Evolutionary conservation across 768 basidiomycete species (phyloP).

Genomic region (Kwoniella sp.): DNA sequence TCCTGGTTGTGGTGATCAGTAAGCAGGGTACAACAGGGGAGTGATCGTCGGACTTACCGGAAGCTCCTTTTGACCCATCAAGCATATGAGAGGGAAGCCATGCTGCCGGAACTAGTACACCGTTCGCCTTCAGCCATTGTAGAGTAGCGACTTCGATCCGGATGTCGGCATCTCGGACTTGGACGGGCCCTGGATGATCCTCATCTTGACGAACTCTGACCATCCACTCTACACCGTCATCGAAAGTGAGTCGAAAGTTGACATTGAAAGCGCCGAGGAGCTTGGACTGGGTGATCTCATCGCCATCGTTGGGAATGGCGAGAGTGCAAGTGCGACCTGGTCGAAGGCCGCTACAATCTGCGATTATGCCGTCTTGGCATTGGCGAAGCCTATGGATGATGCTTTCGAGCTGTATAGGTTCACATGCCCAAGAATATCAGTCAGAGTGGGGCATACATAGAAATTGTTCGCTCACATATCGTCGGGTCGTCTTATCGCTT

Average conservation of each 20-base stretch:
- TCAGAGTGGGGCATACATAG: too few species aligned
- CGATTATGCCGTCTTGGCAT: neutral
- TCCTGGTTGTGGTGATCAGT: too few species aligned
- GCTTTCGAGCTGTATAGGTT: too few species aligned
- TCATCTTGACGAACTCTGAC: constrained; percentile 10
- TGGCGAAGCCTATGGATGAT: too few species aligned
- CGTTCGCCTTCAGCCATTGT: neutral
- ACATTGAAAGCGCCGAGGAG: constrained; percentile 11
- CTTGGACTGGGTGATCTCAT: neutral
- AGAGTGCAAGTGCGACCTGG: constrained; percentile 9
- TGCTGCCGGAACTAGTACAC: constrained; percentile 10
- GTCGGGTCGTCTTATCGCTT: too few species aligned
- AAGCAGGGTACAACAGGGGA: too few species aligned
- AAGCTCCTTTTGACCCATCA: too few species aligned
- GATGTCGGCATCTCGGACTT: neutral
- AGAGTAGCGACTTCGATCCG: constrained; percentile 11
- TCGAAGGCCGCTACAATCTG: constrained; percentile 3
- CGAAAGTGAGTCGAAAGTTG: constrained; percentile 18
- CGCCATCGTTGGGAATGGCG: neutral
- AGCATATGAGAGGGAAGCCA: constrained; percentile 5
- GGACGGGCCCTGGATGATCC: neutral
- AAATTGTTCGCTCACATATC: too few species aligned
- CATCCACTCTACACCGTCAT: constrained; percentile 27
- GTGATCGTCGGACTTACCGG: too few species aligned
- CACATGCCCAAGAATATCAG: too few species aligned